Evolutionary conservation across 2,329 filamentous ascomycete species (phyloP), one percentile per base, ranked within the genome.

Genomic region (Ophiostoma pallidulum): DNA sequence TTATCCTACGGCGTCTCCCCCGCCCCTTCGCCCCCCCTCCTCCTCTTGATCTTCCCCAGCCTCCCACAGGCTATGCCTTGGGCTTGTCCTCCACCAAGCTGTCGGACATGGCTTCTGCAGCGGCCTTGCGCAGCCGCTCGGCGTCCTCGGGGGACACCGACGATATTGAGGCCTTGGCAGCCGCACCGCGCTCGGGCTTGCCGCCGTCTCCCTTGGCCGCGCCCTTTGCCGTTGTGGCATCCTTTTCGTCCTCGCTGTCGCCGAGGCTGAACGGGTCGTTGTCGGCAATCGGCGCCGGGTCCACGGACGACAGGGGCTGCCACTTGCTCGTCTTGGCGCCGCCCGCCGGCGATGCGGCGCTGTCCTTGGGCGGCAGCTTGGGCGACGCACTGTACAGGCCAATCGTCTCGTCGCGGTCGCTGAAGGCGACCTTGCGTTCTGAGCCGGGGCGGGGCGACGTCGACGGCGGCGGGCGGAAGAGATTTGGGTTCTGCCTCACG

Each of bases 261-360:
- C 92, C 92, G 13, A 98, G 75, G 59, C 89, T 96, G 68, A 98
- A 98, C 0, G 92, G 92, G 60, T 98, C 92, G 58, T 95, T 91
- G 57, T 97, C 89, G 16, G 77, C 75, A 52, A 95, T 84, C 13
- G 91, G 90, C 53, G 78, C 83, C 1, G 90, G 88, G 54, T 94
- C 86, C 13, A 96, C 80, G 0, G 83, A 76, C 12, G 90, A 88
- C 57, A 98, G 70, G 9, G 92, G 91, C 65, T 98, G 91, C 92
- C 92, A 98, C 70, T 98, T 98, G 75, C 90, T 96, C 39, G 78
- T 67, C 68, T 89, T 92, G 55, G 69, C 66, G 41, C 73, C 71
- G n/a, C 29, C 26, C 9, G 22, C 28, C 12, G 45, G 22, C 7
- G 38, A 19, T 16, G 35, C 16, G 3, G 63, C 59, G 51, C 56